phyloP scores from a whole-genome alignment of 2,329 filamentous ascomycete genomes.

The Cladosporium austrohemisphaericum region DNA sequence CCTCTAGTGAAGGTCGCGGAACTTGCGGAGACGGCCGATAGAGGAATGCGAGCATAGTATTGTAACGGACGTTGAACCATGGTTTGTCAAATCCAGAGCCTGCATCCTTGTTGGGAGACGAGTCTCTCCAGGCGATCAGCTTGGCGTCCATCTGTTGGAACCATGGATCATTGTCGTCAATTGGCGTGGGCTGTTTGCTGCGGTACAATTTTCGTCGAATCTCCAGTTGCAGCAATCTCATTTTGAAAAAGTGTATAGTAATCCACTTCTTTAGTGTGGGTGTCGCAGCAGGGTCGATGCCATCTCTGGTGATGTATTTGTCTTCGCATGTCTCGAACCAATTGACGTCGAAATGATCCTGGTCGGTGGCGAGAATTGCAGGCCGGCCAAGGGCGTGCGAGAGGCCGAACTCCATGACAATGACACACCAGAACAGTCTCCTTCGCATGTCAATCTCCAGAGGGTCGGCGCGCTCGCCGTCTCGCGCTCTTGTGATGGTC shows the following conservation, averaged over 20 bases:
- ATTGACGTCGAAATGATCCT: slow-evolving; percentile 78
- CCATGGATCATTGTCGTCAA: slow-evolving; percentile 80
- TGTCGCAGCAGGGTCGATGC: slow-evolving; percentile 62
- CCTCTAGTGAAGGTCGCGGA: slow-evolving; percentile 73
- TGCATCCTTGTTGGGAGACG: slow-evolving; percentile 67
- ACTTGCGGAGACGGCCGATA: slow-evolving; percentile 91
- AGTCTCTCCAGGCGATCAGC: slow-evolving; percentile 73
- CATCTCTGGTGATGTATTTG: slow-evolving; percentile 72
- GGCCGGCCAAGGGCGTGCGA: slow-evolving; percentile 85
- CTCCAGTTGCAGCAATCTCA: slow-evolving; percentile 82
- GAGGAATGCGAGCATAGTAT: slow-evolving; percentile 83
- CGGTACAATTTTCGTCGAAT: slow-evolving; percentile 84
- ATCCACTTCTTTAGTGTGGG: slow-evolving; percentile 79
- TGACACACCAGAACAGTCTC: slow-evolving; percentile 80
- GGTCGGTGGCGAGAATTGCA: slow-evolving; percentile 74
- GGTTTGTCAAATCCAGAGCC: slow-evolving; percentile 67
- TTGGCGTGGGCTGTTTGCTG: slow-evolving; percentile 71
- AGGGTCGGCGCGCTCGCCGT: slow-evolving; percentile 60
- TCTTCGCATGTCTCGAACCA: slow-evolving; percentile 84
- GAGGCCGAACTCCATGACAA: slow-evolving; percentile 83
- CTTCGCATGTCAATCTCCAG: slow-evolving; percentile 86
- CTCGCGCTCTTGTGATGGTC: slow-evolving; percentile 66
- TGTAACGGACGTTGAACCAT: slow-evolving; percentile 65
- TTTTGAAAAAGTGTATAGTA: slow-evolving; percentile 88
- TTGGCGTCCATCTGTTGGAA: slow-evolving; percentile 75